Conservation (phyloP, 2,329 filamentous ascomycete species). For the Fusarium marasasianum region DNA sequence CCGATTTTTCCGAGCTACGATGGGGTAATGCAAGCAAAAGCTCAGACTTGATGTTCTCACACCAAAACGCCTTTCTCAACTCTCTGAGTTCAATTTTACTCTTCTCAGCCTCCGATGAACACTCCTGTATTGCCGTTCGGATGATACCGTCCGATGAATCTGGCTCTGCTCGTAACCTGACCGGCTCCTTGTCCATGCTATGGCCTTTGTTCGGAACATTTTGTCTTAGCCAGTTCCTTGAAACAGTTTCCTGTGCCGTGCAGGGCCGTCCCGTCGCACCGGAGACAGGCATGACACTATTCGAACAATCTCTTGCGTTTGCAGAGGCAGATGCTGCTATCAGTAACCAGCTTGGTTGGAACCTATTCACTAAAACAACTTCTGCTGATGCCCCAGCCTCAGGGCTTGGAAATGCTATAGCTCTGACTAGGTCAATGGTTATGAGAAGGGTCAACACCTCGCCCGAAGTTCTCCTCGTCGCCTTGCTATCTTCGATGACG, state of each 20-base stretch:
- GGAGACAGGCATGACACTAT: constrained; percentile 95
- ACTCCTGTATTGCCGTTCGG: constrained; percentile 77
- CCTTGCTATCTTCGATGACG: constrained; percentile 87
- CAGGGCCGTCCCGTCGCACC: constrained; percentile 82
- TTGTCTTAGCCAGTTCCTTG: constrained; percentile 83
- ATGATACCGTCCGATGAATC: constrained; percentile 71
- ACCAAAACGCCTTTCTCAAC: constrained; percentile 76
- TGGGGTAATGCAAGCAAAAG: constrained; percentile 74
- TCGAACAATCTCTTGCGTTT: constrained; percentile 95
- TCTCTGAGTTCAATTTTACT: constrained; percentile 76
- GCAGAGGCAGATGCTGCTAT: constrained; percentile 93
- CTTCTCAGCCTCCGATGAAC: constrained; percentile 76
- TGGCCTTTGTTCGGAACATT: constrained; percentile 80
- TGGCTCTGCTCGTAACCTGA: constrained; percentile 63
- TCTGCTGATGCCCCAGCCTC: constrained; percentile 43
- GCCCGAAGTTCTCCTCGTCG: constrained; percentile 86
- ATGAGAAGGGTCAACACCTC: constrained; percentile 86
- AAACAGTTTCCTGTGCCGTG: constrained; percentile 87
- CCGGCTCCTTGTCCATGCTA: constrained; percentile 79
- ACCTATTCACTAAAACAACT: constrained; percentile 64
- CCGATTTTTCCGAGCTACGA: constrained; percentile 73
- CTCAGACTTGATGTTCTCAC: constrained; percentile 74
- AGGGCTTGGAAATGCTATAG: constrained; percentile 49
- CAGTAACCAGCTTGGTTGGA: constrained; percentile 79
- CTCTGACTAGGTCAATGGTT: constrained; percentile 72